Evolutionary conservation across 805 yeast genomes (phyloP).

Genomic region (Cyberlindnera xishuangbannaensis): DNA sequence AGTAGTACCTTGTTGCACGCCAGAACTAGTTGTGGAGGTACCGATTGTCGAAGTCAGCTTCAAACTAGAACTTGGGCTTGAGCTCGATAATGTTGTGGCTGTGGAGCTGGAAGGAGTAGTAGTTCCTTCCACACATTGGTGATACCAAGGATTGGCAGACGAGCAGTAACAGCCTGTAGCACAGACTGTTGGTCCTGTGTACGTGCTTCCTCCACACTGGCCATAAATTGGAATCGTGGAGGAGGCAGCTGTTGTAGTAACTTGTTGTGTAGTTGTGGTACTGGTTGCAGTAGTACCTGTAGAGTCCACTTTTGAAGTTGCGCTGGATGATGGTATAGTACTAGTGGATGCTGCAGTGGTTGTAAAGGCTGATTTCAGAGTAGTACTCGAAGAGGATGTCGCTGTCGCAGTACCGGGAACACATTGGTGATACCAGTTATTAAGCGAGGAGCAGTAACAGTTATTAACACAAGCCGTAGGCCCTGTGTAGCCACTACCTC

Average conservation of each 20-base stretch:
- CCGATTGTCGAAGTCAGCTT: background rate
- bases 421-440: constrained; percentile 17
- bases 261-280: no score
- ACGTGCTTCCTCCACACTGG: no score
- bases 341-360: background rate
- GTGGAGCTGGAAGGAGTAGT: background rate
- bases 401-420: constrained; percentile 8
- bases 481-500: constrained; percentile 12
- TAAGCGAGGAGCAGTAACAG: constrained; percentile 8
- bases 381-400: background rate
- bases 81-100: background rate
- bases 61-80: background rate
- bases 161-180: no score
- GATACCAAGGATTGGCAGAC: no score
- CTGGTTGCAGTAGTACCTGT: no score
- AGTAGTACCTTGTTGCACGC: no score
- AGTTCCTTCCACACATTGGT: background rate
- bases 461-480: constrained; percentile 12
- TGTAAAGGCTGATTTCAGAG: constrained; percentile 1
- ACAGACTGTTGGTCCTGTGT: no score
- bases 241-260: no score
- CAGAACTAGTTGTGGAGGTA: no score
- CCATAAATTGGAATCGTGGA: no score
- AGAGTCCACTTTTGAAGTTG: background rate
- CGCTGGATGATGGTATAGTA: background rate